Evolutionary conservation across 139 green algal genomes (phyloP).

Genomic region (Auxenochlorella pyrenoidosa): DNA sequence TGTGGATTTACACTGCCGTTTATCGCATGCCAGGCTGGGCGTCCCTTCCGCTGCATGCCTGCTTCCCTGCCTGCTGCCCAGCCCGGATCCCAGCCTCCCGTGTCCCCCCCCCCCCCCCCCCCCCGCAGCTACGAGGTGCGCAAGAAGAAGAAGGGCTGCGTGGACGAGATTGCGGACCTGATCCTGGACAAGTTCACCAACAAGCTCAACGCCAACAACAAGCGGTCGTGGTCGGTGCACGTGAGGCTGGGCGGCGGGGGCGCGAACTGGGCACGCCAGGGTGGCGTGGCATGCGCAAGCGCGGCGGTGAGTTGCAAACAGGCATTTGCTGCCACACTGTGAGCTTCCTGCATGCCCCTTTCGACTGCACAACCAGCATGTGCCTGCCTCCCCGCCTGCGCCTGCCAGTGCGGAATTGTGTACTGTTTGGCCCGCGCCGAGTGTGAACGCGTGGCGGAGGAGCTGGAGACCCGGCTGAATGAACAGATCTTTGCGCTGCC

Average conservation of each 20-base stretch:
- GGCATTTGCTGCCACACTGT: neutral
- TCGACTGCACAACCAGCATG: neutral
- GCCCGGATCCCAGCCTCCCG: no score
- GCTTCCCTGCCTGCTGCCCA: neutral
- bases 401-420: conserved; percentile 88
- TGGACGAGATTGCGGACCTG: conserved; percentile 56
- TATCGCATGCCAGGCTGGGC: neutral
- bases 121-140: conserved; percentile 83
- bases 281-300: neutral
- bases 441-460: conserved; percentile 81
- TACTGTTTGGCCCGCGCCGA: conserved; percentile 91
- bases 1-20: neutral
- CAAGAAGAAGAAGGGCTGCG: conserved; percentile 76
- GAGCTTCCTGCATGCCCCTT: neutral
- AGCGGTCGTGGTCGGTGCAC: conserved; percentile 20
- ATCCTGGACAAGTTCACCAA: conserved; percentile 45
- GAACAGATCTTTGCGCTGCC: conserved; percentile 33
- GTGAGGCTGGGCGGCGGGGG: neutral
- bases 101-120: no score
- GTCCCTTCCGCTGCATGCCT: neutral
- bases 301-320: neutral
- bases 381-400: neutral
- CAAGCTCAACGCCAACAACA: conserved; percentile 8
- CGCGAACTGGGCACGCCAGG: neutral
- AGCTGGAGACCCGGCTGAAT: conserved; percentile 56